Conservation (phyloP, 2,329 filamentous ascomycete species). For the Apiospora kogelbergensis region DNA sequence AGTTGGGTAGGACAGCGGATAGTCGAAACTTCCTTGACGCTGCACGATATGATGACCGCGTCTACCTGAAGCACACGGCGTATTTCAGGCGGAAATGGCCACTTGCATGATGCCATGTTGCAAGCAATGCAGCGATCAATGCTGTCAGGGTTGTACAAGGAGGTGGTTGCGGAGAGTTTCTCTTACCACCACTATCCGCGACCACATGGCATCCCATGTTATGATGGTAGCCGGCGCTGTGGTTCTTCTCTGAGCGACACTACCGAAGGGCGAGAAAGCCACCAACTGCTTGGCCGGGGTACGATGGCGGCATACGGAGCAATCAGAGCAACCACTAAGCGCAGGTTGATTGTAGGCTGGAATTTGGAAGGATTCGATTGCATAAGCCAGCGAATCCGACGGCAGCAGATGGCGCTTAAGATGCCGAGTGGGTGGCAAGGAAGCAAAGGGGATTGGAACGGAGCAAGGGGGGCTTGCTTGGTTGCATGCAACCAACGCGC, state of each 20-base stretch:
- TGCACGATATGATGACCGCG: background rate
- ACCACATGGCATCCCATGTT: background rate
- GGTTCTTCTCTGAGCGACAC: background rate
- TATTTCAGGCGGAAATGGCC: background rate
- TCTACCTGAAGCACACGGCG: background rate
- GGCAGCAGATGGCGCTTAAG: background rate
- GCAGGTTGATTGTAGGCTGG: background rate
- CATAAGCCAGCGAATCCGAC: background rate
- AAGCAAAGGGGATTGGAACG: background rate
- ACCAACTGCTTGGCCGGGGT: background rate
- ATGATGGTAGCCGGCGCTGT: background rate
- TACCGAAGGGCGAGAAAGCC: background rate
- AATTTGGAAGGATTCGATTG: background rate
- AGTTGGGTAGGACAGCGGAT: background rate
- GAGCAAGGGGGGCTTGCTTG: background rate
- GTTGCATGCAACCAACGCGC: background rate
- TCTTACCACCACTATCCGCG: background rate
- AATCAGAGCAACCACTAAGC: slow-evolving; percentile 5
- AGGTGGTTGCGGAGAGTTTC: background rate
- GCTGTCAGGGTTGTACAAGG: background rate
- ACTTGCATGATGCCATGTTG: background rate
- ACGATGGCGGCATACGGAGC: background rate
- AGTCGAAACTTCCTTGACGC: background rate
- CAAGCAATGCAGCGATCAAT: background rate
- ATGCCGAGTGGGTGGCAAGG: background rate